These are phyloP conservation scores for Spergularia azorica DNA, from an alignment of 179 eudicot species.

Conservation along the genomic window DNA sequence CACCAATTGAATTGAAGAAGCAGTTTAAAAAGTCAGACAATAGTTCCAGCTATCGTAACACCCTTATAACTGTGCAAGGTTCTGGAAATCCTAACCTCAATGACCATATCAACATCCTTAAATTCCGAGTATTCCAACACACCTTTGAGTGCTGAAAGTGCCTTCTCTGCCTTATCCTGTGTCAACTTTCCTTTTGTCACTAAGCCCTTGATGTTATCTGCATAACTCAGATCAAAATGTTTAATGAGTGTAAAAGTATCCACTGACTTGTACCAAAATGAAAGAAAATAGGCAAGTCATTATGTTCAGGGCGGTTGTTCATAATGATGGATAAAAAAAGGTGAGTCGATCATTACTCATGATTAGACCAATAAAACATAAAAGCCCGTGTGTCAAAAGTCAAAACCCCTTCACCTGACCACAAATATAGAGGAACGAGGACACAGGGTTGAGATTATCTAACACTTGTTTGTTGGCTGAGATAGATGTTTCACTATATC, in stretches of 20 bases:
- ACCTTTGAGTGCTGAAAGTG: constrained; percentile 74
- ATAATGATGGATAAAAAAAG: background rate
- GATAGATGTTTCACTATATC: too few relatives aligned
- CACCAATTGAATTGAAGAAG: background rate
- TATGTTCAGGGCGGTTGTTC: background rate
- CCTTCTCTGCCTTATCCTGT: constrained; percentile 68
- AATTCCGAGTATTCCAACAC: constrained; percentile 83
- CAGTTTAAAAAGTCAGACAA: background rate
- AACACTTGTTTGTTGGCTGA: too few relatives aligned
- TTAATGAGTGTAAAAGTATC: constrained; percentile 4
- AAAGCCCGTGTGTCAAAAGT: background rate
- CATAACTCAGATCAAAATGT: constrained; percentile 19
- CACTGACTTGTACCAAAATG: background rate
- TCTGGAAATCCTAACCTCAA: constrained; percentile 60
- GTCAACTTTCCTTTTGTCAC: constrained; percentile 69
- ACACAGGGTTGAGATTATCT: too few relatives aligned
- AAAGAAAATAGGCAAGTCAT: background rate
- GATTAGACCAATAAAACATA: background rate
- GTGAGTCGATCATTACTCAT: background rate
- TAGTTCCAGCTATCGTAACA: background rate
- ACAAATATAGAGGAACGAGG: too few relatives aligned
- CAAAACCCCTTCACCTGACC: background rate
- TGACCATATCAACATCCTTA: constrained; percentile 89
- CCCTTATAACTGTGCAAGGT: background rate
- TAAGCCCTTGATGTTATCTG: constrained; percentile 71